Conservation (phyloP, 2,329 filamentous ascomycete species). For the Chrysoporthe deuterocubensis region DNA sequence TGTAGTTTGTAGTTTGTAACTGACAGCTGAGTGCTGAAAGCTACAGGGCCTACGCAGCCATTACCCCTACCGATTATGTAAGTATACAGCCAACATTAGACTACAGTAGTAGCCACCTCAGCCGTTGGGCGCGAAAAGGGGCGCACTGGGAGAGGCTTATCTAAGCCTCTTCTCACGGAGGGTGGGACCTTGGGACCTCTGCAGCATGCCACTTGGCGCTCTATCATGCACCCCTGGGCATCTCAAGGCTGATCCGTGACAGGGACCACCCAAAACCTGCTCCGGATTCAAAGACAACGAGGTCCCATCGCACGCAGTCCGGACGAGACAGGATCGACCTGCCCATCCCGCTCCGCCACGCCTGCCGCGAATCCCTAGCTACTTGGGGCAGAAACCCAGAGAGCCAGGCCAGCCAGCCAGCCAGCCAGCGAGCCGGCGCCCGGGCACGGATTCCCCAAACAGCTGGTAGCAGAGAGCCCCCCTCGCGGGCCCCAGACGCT, state of each 20-base stretch:
- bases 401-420: background rate
- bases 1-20: no score
- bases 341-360: background rate
- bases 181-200: background rate
- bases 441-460: background rate
- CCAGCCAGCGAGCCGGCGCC: background rate
- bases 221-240: conserved; percentile 1
- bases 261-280: conserved; percentile 7
- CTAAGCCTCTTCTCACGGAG: background rate
- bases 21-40: no score
- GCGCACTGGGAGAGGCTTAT: conserved; percentile 3
- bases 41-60: no score
- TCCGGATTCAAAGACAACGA: conserved; percentile 7
- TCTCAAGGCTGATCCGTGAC: conserved; percentile 1
- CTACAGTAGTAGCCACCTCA: no score
- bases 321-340: conserved; percentile 3
- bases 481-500: conserved; percentile 12
- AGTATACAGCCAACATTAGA: no score
- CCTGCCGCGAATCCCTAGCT: conserved; percentile 1
- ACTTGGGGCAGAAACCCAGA: background rate
- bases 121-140: background rate
- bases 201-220: conserved; percentile 16
- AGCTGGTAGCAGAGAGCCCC: conserved; percentile 1
- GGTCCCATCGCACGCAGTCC: background rate
- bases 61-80: no score